Evolutionary conservation across 2,329 filamentous ascomycete genomes (phyloP), one percentile per base, ranked within the genome.

Genomic region (Pyricularia sp.): DNA sequence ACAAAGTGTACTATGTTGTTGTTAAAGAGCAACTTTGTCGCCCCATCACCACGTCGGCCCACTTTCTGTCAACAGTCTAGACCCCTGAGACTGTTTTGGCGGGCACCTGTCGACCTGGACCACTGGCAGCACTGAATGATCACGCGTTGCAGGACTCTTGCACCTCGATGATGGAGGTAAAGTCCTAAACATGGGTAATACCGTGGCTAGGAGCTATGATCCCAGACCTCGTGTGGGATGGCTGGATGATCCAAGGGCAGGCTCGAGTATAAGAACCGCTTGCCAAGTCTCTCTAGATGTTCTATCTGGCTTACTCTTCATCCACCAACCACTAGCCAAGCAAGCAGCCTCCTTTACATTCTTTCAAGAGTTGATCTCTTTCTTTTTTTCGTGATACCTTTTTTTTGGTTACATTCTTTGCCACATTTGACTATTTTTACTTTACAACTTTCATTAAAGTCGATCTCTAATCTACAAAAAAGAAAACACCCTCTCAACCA

Each of bases 331-430:
- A 58, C 65, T 28, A 50, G 23, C 26, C 65, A 55, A 58, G n/a
- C 65, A 58, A 65, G n/a, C 42, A 36, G 26, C 65, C 55, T 66
- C 25, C 31, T 28, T 66, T 66, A 23, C 50, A n/a, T 66, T 33
- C 59, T 28, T 63, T 63, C 25, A 63, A 55, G 65, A 66, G 65
- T 66, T 66, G 65, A 58, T 59, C 42, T 66, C 65, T 55, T 55
- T 20, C 30, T 66, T 23, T 28, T 50, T 55, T 66, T 5, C 11
- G 26, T 2, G 3, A 26, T 30, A 28, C n/a, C 55, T 33, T 20
- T n/a, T 58, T 11, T 23, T 36, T 33, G 9, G 1, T 36, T 20
- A n/a, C 36, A 55, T 20, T 66, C 50, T 23, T 28, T 28, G 33
- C 42, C 4, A 23, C 6, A 55, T 11, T n/a, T n/a, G n/a, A n/a